These are phyloP conservation scores for Pezicula carpinea DNA, from an alignment of 2,329 filamentous ascomycete genomes.

Conservation along the genomic window DNA sequence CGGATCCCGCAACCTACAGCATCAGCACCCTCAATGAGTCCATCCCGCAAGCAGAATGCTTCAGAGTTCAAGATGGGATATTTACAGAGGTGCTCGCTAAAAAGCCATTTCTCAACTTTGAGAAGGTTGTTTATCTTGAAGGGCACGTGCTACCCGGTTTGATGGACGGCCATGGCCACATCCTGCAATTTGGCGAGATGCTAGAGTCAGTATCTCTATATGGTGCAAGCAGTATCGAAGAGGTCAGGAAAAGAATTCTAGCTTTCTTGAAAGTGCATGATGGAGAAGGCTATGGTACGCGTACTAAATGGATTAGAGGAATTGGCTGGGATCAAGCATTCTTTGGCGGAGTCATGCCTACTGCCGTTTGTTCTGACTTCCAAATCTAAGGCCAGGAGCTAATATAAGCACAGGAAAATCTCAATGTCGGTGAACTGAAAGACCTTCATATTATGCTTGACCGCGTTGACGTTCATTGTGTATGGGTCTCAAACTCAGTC, in stretches of 20 bases:
- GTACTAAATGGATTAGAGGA: constrained; percentile 58
- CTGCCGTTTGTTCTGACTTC: constrained; percentile 40
- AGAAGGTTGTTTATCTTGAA: constrained; percentile 28
- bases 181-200: constrained; percentile 63
- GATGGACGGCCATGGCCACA: constrained; percentile 68
- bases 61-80: constrained; percentile 46
- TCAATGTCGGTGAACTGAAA: constrained; percentile 48
- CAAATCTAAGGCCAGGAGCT: constrained; percentile 22
- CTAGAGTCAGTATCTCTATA: constrained; percentile 62
- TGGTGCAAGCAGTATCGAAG: constrained; percentile 48
- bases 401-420: constrained; percentile 41
- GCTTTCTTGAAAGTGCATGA: constrained; percentile 46
- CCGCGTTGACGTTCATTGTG: constrained; percentile 65
- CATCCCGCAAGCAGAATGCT: constrained; percentile 44
- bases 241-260: constrained; percentile 48
- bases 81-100: constrained; percentile 44
- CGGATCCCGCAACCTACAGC: constrained; percentile 31
- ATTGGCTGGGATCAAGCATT: constrained; percentile 68
- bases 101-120: constrained; percentile 25
- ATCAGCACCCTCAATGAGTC: constrained; percentile 38
- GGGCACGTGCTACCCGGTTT: constrained; percentile 62
- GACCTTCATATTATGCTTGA: constrained; percentile 64
- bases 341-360: constrained; percentile 58
- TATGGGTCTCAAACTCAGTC: constrained; percentile 63
- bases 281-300: constrained; percentile 41